Conservation (phyloP, 768 basidiomycete species). For the Rhodotorula taiwanensis region DNA sequence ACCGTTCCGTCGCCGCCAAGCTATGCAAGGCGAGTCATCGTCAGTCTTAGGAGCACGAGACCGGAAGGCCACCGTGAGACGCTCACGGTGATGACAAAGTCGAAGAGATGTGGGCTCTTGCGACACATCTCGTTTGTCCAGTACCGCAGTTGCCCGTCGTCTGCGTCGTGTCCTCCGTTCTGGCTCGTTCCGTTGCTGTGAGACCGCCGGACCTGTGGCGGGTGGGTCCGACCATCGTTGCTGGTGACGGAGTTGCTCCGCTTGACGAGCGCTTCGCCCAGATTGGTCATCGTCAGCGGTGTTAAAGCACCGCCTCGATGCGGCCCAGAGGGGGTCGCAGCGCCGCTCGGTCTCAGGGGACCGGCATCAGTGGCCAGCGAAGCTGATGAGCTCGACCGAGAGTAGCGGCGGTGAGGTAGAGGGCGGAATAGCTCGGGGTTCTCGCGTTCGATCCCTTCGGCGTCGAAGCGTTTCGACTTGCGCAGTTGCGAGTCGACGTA, state of each 20-base stretch:
- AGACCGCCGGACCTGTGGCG: no score
- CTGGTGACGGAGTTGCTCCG: conserved; percentile 30
- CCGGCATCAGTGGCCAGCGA: conserved; percentile 37
- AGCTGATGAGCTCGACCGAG: conserved; percentile 33
- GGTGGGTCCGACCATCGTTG: conserved; percentile 7
- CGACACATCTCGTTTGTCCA: conserved; percentile 98
- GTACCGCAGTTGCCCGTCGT: conserved; percentile 83
- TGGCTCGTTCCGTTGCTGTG: conserved; percentile 12
- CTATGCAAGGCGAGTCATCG: conserved; percentile 47
- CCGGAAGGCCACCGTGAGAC: conserved; percentile 3
- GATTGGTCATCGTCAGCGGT: conserved; percentile 30
- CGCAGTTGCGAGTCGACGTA: conserved; percentile 92
- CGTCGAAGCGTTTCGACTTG: conserved; percentile 86
- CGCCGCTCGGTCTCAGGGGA: conserved; percentile 46
- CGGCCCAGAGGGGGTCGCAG: conserved; percentile 50
- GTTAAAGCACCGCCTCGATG: conserved; percentile 16
- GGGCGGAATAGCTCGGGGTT: conserved; percentile 83
- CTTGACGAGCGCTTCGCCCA: conserved; percentile 35
- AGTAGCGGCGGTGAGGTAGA: conserved; percentile 61
- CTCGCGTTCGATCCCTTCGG: conserved; percentile 73
- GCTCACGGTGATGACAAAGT: conserved; percentile 92
- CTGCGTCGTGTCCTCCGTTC: conserved; percentile 55
- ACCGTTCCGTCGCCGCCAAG: conserved; percentile 98
- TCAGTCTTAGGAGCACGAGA: not conserved
- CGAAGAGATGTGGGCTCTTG: conserved; percentile 81